These are phyloP conservation scores for Phialemonium atrogriseum DNA, from an alignment of 2,329 filamentous ascomycete species.

Conservation along the genomic window DNA sequence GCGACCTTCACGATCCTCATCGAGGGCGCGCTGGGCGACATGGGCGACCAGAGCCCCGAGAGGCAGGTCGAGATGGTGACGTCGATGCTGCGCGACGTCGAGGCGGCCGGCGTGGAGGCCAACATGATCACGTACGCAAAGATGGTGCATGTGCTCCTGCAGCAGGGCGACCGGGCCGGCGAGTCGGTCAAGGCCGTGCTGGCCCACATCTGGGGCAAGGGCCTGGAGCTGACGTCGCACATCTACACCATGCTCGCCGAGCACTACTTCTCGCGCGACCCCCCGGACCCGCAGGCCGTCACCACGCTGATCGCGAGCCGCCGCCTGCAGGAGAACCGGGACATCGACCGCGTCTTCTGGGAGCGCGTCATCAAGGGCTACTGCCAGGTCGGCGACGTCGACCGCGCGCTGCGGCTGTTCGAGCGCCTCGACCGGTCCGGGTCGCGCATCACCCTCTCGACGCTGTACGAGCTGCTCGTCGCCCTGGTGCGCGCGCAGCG, in stretches of 20 bases:
- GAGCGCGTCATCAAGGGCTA: conserved; percentile 64
- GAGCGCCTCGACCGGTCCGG: conserved; percentile 31
- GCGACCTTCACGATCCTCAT: conserved; percentile 68
- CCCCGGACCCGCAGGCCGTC: conserved; percentile 53
- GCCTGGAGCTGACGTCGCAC: conserved; percentile 48
- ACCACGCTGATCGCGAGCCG: conserved; percentile 51
- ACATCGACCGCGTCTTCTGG: conserved; percentile 56
- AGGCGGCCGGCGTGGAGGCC: conserved; percentile 44
- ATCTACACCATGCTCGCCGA: conserved; percentile 69
- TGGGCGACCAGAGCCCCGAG: conserved; percentile 29
- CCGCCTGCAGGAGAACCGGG: conserved; percentile 27
- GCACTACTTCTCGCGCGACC: conserved; percentile 51
- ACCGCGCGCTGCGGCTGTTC: conserved; percentile 40
- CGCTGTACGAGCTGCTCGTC: conserved; percentile 33
- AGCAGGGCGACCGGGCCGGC: conserved; percentile 30
- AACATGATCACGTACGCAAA: conserved; percentile 60
- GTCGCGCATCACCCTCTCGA: conserved; percentile 31
- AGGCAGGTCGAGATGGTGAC: conserved; percentile 45
- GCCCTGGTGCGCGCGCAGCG: conserved; percentile 15
- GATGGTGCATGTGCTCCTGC: conserved; percentile 57
- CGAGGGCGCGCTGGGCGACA: conserved; percentile 42
- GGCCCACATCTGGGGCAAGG: conserved; percentile 47
- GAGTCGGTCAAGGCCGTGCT: conserved; percentile 53
- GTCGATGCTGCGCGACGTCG: conserved; percentile 49
- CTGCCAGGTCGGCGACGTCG: conserved; percentile 41